Evolutionary conservation across 140 eudicot species (phyloP), one percentile per base, ranked within the genome.

Genomic region (Cichorium intybus): DNA sequence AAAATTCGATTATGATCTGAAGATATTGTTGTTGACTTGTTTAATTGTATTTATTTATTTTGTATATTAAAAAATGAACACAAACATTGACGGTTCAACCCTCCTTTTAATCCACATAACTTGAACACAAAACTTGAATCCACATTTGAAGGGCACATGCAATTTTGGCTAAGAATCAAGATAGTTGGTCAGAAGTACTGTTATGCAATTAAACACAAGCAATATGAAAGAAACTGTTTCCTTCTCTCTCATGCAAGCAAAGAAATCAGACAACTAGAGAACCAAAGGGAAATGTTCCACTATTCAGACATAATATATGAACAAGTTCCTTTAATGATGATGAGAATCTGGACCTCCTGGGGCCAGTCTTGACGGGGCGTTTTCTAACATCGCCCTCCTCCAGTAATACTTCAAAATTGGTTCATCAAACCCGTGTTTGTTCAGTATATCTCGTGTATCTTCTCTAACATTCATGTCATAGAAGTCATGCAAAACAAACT

Each of bases 281-380:
- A 61, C 24, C 26, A 55, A 45, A 39, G 23, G 7, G 4, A 43
- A 43, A 43, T 15, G 49, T 15, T 43, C 18, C 8, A 43, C 49
- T 43, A 39, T 43, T 8, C 18, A 41, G 70, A 39, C 21, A 58
- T 9, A 71, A 51, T 24, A 63, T 10, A 24, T 23, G n/a, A 48
- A 62, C 23, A 54, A 72, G 18, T 58, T 58, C 49, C 28, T 21
- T 75, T 51, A 76, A 67, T 85, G 93, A 68, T 85, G 94, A 47
- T 82, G 84, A 69, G 68, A 62, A 66, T 82, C 84, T 9, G 94
- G 94, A 55, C 88, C 94, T 15, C 81, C 94, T 1, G 88, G 92
- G 2, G 84, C 74, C 24, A 76, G 48, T 70, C 94, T 76, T 5
- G 24, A 22, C 2, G 81, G 76, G 6, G 46, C 60, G 4, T 64